These are phyloP conservation scores for Xylaria sp. DNA, from an alignment of 2,329 filamentous ascomycete genomes.

Conservation along the genomic window DNA sequence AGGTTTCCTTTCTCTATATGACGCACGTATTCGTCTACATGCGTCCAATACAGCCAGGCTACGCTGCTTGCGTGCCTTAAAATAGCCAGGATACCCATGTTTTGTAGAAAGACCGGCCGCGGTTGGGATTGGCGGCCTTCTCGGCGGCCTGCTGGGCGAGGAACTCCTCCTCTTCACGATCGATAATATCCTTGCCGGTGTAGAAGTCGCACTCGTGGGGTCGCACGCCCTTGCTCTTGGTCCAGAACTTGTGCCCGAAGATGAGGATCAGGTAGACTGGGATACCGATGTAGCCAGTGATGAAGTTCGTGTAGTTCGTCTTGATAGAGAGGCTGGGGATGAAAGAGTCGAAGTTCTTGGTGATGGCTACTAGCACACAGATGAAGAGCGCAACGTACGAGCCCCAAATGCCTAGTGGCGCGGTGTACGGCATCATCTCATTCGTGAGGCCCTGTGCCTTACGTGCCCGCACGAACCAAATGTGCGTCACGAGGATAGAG, in stretches of 20 bases:
- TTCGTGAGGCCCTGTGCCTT: slow-evolving; percentile 64
- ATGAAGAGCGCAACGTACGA: slow-evolving; percentile 71
- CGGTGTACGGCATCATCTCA: slow-evolving; percentile 64
- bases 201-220: slow-evolving; percentile 70
- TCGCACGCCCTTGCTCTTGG: slow-evolving; percentile 59
- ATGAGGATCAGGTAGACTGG: slow-evolving; percentile 74
- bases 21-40: not conserved
- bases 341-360: slow-evolving; percentile 84
- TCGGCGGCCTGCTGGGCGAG: slow-evolving; percentile 58
- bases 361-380: slow-evolving; percentile 75
- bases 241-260: slow-evolving; percentile 68
- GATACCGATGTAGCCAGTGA: slow-evolving; percentile 79
- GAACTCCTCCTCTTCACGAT: slow-evolving; percentile 74
- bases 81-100: slow-evolving; percentile 67
- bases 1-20: not conserved
- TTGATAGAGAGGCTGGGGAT: slow-evolving; percentile 49
- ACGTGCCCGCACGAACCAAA: slow-evolving; percentile 68
- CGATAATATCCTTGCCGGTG: slow-evolving; percentile 74
- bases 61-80: slow-evolving; percentile 42
- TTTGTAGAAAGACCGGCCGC: slow-evolving; percentile 59
- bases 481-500: slow-evolving; percentile 70
- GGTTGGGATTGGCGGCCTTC: slow-evolving; percentile 37
- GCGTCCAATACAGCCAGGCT: not conserved
- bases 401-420: slow-evolving; percentile 74
- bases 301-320: slow-evolving; percentile 70